These are phyloP conservation scores for Actinidia chinensis DNA, from an alignment of 179 eudicot species.

Conservation along the genomic window DNA sequence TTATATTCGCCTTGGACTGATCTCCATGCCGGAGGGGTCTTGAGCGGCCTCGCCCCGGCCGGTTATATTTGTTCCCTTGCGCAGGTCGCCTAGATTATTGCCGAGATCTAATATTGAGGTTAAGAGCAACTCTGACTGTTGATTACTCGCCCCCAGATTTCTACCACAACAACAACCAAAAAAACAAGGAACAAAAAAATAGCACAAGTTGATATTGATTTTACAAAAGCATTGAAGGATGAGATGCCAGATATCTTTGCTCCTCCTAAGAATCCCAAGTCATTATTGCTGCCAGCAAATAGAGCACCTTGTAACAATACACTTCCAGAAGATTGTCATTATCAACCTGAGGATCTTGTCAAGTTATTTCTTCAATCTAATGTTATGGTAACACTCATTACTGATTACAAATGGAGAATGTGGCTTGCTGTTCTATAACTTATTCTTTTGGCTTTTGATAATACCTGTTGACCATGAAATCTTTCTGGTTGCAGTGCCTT, in stretches of 20 bases:
- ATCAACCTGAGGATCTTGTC: slow-evolving; percentile 96
- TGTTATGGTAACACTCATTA: slow-evolving; percentile 58
- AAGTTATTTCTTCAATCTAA: slow-evolving; percentile 82
- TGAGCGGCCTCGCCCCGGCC: too few species aligned
- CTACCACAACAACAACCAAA: slow-evolving; percentile 24
- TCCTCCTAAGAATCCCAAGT: slow-evolving; percentile 83
- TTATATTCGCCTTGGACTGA: too few species aligned
- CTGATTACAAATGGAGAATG: background rate
- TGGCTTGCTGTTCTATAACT: slow-evolving; percentile 2
- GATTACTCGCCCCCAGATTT: too few species aligned
- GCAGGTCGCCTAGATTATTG: too few species aligned
- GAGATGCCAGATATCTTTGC: slow-evolving; percentile 56
- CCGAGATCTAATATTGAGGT: too few species aligned
- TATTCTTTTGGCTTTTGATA: background rate
- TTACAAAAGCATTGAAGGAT: slow-evolving; percentile 51
- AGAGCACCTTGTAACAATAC: slow-evolving; percentile 59
- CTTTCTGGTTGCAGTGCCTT: slow-evolving; percentile 64
- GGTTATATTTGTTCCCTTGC: too few species aligned
- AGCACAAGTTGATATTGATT: slow-evolving; percentile 65
- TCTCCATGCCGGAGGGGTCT: too few species aligned
- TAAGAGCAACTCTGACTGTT: too few species aligned
- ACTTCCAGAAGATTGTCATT: slow-evolving; percentile 98
- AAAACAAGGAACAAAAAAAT: slow-evolving; percentile 53
- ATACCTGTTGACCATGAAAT: background rate
- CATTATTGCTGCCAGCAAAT: slow-evolving; percentile 68